Evolutionary conservation across 1,284 basidiomycete genomes (phyloP).

Genomic region (Leccinum subrobustum): DNA sequence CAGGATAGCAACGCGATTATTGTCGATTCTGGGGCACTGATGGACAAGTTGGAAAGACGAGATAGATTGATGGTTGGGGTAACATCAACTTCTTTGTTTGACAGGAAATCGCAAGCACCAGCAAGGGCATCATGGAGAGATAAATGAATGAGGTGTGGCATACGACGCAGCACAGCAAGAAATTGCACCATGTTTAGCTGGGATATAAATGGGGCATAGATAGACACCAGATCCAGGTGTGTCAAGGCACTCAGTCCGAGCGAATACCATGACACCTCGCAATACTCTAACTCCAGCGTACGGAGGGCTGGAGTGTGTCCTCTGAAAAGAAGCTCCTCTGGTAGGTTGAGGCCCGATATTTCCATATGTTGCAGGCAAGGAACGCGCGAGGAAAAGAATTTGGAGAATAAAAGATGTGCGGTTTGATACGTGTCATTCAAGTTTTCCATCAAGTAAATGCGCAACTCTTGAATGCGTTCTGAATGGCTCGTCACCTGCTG

Average conservation of each 20-base stretch:
- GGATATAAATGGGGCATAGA: not conserved
- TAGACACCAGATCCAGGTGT: not conserved
- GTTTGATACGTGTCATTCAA: not conserved
- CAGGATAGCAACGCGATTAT: not conserved
- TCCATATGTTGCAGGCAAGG: constrained; percentile 8
- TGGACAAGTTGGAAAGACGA: not conserved
- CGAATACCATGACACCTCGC: not conserved
- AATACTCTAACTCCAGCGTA: not conserved
- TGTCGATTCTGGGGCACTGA: not conserved
- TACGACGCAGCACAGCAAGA: constrained; percentile 21
- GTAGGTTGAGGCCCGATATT: not conserved
- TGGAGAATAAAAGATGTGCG: not conserved
- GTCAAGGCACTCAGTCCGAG: not conserved
- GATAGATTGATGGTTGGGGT: not conserved
- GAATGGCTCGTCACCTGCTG: not conserved
- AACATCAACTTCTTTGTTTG: not conserved
- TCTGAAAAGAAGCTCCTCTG: not conserved
- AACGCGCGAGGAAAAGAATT: not conserved
- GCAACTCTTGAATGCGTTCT: constrained; percentile 2
- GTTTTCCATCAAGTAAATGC: not conserved
- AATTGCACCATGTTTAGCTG: constrained; percentile 13
- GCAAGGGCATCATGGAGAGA: not conserved
- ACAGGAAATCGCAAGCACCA: not conserved
- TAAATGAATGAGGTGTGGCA: constrained; percentile 27
- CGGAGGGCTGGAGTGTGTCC: constrained; percentile 3